Evolutionary conservation across 1,284 basidiomycete species (phyloP), one percentile per base, ranked within the genome.

Genomic region (Cryptococcus neoformans): DNA sequence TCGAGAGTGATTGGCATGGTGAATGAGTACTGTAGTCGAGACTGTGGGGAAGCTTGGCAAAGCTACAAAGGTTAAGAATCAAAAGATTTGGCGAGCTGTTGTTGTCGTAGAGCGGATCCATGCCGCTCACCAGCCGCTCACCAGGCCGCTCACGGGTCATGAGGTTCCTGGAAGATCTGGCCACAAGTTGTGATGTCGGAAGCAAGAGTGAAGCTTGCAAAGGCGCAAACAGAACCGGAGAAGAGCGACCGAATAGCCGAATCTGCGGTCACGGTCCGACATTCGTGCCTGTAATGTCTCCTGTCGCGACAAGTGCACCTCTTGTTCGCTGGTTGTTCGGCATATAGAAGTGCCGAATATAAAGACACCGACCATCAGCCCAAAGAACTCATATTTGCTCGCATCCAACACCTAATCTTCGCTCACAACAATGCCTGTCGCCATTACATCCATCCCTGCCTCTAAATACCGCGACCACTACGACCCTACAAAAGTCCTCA

Each of bases 401-500:
- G 11, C 49, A 17, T 36, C 1, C 28, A 14, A 7, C 46, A 17
- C 8, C 46, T 21, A 14, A 34, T 2, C 21, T 39, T 7, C 4
- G 3, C 36, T 38, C 49, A 48, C 37, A 49, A 56, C 10, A n/a
- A 57, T 57, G 56, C 35, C 56, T 6, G 28, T 45, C 51, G 56
- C 51, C n/a, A 39, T 52, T 39, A 49, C 45, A 10, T 49, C 56
- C 38, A 35, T 47, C 51, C 16, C 44, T 6, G 17, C 42, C 16
- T 53, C 55, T n/a, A 47, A 51, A 42, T 75, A 69, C 63, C 71
- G 73, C 57, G 17, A 42, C 8, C 63, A 57, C 12, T 77, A 73
- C 60, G 66, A 77, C 63, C 75, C 76, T 14, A 40, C 50, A 16
- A 64, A 64, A 54, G 66, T 77, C 35, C 68, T 78, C 46, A 54